Base-by-base conservation (phyloP, 176 grass and related monocot species). In the Carex cristatella region DNA sequence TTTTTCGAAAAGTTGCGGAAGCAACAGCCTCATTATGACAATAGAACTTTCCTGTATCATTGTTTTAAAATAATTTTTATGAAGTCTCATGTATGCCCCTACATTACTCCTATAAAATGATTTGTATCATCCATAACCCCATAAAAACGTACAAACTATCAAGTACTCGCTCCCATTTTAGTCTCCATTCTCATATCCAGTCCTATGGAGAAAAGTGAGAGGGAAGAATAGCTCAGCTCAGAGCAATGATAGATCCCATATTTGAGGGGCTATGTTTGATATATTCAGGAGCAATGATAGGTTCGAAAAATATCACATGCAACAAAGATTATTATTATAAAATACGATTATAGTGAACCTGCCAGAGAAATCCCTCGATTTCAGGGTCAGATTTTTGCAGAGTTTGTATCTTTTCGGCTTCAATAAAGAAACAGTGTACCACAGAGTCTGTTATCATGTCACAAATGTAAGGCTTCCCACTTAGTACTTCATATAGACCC, bases 1-100 rank as follows among this genome's bases (percentile, higher is more conserved):
- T 86, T 93, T 93, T 90, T 98, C 95, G 81, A 98, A 89, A 85
- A 92, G 88, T 85, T 88, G 91, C 15, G 95, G 95, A 84, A 98
- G 89, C 69, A 95, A 86, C 59, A 95, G 69, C 81, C 90, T 93
- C 8, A 91, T 88, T 57, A 92, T 73, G 3, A 93, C 95, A 66
- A 92, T 85, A 82, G 88, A 72, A 61, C 93, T 90, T 85, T 94
- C 95, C 95, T 95, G 93, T 44, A 88, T 87, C 84, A 77, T 87
- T 33, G 77, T 44, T 18, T 13, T 72, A 7, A 65, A 84, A 57
- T 62, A 61, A 54, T 30, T 31, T 51, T 0, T 84, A 74, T 53
- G 15, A 61, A 49, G 68, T 46, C 79, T 79, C 28, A 58, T 79
- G 53, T 33, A 10, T 79, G 51, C 30, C 27, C 30, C 53, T 57